A percentile compares a stretch with the other conserved stretches of the same genome.
Evolutionary conservation across 73 alveolate species (phyloP).

Genomic region (Tetrahymena elliotti): DNA sequence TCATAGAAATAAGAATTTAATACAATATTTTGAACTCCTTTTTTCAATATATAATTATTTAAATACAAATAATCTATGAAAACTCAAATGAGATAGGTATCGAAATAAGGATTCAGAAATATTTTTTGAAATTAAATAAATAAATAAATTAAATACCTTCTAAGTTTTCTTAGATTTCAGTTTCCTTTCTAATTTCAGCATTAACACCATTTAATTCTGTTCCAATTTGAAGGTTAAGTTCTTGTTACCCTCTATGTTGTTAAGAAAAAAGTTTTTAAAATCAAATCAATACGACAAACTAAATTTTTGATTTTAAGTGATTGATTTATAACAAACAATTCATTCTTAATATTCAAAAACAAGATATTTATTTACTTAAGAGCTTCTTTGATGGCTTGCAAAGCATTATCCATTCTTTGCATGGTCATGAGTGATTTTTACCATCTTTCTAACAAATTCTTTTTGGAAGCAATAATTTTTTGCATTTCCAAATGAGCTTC

Average conservation of each 20-base stretch:
- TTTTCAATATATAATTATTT: no score
- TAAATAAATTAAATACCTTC: constrained; percentile 49
- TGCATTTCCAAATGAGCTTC: constrained; percentile 84
- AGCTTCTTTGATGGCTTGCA: constrained; percentile 60
- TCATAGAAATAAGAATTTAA: constrained; percentile 24
- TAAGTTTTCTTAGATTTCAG: constrained; percentile 80
- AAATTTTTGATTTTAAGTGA: no score
- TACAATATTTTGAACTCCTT: no score
- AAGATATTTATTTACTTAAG: constrained; percentile 50
- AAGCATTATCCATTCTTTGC: constrained; percentile 67
- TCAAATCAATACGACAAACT: constrained; percentile 26
- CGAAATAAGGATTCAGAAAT: no score
- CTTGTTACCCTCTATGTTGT: constrained; percentile 49
- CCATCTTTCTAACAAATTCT: constrained; percentile 77
- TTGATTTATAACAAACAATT: no score
- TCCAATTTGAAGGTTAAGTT: constrained; percentile 36
- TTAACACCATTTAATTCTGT: constrained; percentile 51
- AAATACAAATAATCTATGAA: no score
- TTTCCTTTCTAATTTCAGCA: constrained; percentile 73
- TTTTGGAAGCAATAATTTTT: constrained; percentile 70
- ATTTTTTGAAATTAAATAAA: background rate
- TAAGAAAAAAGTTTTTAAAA: background rate
- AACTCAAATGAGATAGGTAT: no score
- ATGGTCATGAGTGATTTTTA: constrained; percentile 57
- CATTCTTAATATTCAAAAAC: no score